Percentiles rank a stretch among this genome's conserved stretches.
These are phyloP conservation scores for Pseudogymnoascus sp. DNA, from an alignment of 2,329 filamentous ascomycete species.

Conservation along the genomic window DNA sequence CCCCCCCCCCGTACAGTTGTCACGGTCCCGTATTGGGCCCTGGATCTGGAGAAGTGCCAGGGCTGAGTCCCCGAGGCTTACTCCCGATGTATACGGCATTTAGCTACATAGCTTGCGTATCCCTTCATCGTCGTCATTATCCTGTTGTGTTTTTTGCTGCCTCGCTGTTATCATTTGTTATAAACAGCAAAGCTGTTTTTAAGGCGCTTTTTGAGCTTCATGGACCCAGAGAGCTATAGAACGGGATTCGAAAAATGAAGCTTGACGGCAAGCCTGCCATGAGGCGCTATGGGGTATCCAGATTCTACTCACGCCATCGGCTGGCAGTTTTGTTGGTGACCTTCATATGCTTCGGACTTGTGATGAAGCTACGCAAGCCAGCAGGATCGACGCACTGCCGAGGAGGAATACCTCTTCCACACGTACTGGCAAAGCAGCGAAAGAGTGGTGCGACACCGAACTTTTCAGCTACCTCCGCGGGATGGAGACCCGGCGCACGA, in stretches of 20 bases:
- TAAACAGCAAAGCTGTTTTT: background rate
- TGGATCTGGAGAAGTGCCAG: background rate
- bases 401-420: background rate
- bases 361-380: background rate
- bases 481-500: background rate
- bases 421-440: background rate
- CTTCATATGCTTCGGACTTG: background rate
- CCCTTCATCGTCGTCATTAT: background rate
- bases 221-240: background rate
- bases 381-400: background rate
- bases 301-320: background rate
- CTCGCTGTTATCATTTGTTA: background rate
- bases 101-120: background rate
- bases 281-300: background rate
- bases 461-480: background rate
- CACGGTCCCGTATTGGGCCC: background rate
- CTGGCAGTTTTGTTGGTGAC: background rate
- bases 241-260: background rate
- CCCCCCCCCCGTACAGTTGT: background rate
- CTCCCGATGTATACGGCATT: background rate
- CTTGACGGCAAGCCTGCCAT: background rate
- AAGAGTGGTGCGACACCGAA: background rate
- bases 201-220: background rate
- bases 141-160: background rate
- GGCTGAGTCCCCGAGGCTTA: background rate